Evolutionary conservation across 176 grass and related monocot species (phyloP), one percentile per base, ranked within the genome.

Genomic region (Oryza coarctata): DNA sequence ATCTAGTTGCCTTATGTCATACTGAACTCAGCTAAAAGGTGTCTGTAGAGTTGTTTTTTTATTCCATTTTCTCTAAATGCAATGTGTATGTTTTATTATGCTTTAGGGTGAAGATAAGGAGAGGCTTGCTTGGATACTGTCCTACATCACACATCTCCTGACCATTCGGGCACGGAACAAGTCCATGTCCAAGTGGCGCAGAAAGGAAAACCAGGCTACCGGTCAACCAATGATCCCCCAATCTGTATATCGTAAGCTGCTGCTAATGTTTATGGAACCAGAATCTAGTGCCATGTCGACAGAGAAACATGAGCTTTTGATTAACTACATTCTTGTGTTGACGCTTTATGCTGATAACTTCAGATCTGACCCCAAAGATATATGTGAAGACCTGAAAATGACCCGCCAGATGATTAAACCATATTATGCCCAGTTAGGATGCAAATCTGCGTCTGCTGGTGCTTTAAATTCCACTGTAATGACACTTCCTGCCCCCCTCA

Each of bases 311-410:
- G 93, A 99, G 74, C 96, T 99, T 72, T 76, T 99, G 32, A 88
- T 83, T 26, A 94, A 92, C 36, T 93, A 99, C 86, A 95, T 99
- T 25, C 87, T 95, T 83, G 93, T 95, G 34, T 89, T 95, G 73
- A 90, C 96, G 27, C 90, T 99, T 68, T 99, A 94, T 36, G 91
- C 75, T 0, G 96, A 99, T 76, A 73, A 89, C 47, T 99, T 99
- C 41, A 80, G 35, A 30, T 88, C 89, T 0, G 87, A 94, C 22
- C 82, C 89, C 1, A 74, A 50, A 0, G 96, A 95, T 82, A 93
- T 99, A 77, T 82, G 87, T 68, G 77, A 39, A 8, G 96, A 99
- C 88, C 64, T 99, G 83, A 93, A 95, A 90, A 93, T 95, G 89
- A 92, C 83, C 23, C n/a, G 25, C 33, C 47, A 41, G 3, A 80